Conservation (phyloP, 805 yeast species). For the Ogataea ganodermae region DNA sequence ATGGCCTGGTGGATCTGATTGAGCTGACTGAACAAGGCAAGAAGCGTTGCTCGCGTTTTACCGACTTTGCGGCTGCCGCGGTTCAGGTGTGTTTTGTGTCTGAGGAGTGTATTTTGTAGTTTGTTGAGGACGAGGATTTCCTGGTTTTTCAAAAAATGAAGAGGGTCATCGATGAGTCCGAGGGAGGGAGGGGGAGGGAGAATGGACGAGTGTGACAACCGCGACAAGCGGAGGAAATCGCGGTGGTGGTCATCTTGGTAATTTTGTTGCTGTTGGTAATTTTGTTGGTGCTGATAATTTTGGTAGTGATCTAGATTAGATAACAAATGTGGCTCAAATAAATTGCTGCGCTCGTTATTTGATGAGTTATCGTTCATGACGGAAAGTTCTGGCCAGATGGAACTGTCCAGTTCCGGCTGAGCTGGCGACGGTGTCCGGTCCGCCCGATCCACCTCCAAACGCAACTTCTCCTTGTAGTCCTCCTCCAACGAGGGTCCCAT, state of each 20-base stretch:
- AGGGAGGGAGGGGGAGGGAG: slow-evolving; percentile 23
- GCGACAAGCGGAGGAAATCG: slow-evolving; percentile 6
- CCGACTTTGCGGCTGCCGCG: slow-evolving; percentile 39
- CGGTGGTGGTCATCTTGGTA: not conserved
- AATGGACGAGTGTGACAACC: no score
- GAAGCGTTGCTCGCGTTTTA: slow-evolving; percentile 33
- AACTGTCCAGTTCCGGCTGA: no score
- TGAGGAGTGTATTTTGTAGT: slow-evolving; percentile 25
- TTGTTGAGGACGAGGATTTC: slow-evolving; percentile 30
- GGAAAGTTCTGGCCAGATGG: not conserved
- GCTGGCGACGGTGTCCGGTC: no score
- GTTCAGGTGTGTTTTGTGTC: slow-evolving; percentile 33
- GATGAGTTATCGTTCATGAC: not conserved
- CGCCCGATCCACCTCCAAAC: not conserved
- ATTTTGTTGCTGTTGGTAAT: no score
- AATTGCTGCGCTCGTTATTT: no score
- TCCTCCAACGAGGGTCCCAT: slow-evolving; percentile 28
- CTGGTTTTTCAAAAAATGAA: slow-evolving; percentile 36
- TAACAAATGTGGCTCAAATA: no score
- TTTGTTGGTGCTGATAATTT: not conserved
- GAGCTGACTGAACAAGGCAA: slow-evolving; percentile 36
- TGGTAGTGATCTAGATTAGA: no score
- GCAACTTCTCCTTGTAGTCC: slow-evolving; percentile 19
- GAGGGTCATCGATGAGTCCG: slow-evolving; percentile 32
- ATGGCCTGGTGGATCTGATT: slow-evolving; percentile 46